Evolutionary conservation across 2,329 filamentous ascomycete species (phyloP), one percentile per base, ranked within the genome.

Genomic region (Ceratocystiopsis minuta): DNA sequence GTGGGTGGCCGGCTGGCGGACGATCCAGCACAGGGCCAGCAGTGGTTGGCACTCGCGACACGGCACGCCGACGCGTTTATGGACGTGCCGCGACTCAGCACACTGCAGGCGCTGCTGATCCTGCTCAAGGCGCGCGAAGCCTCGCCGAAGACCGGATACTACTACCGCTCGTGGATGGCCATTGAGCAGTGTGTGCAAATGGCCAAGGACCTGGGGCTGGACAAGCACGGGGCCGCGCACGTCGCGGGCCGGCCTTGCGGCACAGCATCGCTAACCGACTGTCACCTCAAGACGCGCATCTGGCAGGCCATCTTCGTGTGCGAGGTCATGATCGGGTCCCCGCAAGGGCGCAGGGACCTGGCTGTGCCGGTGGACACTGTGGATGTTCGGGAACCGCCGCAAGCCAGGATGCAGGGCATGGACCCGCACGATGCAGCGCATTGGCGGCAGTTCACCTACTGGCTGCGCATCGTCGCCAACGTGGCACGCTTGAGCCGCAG

Each of bases 111-210:
- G 3, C 66, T 94, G 46, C 63, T 95, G 37, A 78, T 96, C 37
- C 68, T 95, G 16, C 63, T 95, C 36, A 96, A 96, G 58, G 90
- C 88, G 1, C 74, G 86, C 48, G 88, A 96, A 58, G 81, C 83
- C n/a, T 77, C 81, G 10, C 87, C 88, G 0, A 93, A 93, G 55
- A 77, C 84, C 46, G 90, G 90, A 1, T 96, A 96, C 56, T 96
- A 90, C 58, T 96, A 90, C 60, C 78, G 88, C 34, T 96, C 90
- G 0, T 96, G 90, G 88, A 93, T 95, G 75, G 84, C 82, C 6
- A 76, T 93, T 16, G 88, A 94, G 41, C 84, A 87, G 46, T 85
- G 88, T 48, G 80, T 93, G 9, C 80, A 86, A 38, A 94, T 96
- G 84, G 85, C 77, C 20, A 90, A 92, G 53, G 88, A 95, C 55